Evolutionary conservation across 202 grass and related monocot species (phyloP), one percentile per base, ranked within the genome.

Genomic region (Schoenoplectus tabernaemontani): DNA sequence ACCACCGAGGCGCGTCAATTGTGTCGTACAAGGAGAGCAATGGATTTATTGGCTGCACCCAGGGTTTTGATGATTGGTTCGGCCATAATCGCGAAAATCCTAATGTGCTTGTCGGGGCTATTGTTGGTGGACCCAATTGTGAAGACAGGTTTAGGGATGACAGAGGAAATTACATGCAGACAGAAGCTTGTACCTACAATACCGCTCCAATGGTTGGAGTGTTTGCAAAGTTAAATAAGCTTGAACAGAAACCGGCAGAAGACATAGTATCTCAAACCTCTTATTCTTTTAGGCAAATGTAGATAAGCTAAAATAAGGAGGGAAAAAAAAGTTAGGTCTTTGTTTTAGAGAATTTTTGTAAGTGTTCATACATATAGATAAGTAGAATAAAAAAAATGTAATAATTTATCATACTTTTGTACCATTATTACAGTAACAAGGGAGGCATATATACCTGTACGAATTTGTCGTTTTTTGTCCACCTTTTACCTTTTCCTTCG

Each of bases 141-240:
- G 77, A 76, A 20, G 93, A 96, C 83, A 87, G 85, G 84, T 96
- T 96, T 63, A 77, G 83, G n/a, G 93, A 96, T 41, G 80, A 89
- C 28, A 83, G 93, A 4, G 28, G 32, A 11, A 93, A 89, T 76
- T 96, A 90, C 78, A 86, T 96, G 90, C 90, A 96, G 84, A 96
- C 93, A 33, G 93, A 96, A 85, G 93, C 93, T 0, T 96, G 93
- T 86, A 96, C 93, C 2, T 96, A 96, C 61, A 96, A 96, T 82
- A 90, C 93, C 0, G 93, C 93, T 12, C 93, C 93, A 22, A 89
- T 96, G 93, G 90, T 96, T 67, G 86, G 72, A 48, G 90, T 96
- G 71, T 96, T 96, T 77, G 93, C 93, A 5, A 93, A 82, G 86
- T 85, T 96, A 37, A 86, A 90, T 36, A 83, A 33, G 46, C 73